A percentile compares a stretch with the other conserved stretches of the same genome.
Evolutionary conservation across 805 yeast species (phyloP).

Genomic region (Blastobotrys mokoenaii): DNA sequence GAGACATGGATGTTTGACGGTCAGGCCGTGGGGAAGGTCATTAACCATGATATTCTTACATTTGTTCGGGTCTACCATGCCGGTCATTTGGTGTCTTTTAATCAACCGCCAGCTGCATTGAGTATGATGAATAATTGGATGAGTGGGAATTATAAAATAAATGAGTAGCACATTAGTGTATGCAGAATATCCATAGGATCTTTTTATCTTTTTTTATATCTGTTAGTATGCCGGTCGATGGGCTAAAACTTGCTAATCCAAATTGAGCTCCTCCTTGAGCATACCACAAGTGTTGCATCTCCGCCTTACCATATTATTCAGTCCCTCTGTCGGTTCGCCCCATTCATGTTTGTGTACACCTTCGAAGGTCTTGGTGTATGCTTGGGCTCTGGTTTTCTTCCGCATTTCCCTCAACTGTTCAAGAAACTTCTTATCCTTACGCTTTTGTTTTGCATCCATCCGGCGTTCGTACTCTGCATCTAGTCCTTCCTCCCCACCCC

Average conservation of each 20-base stretch:
- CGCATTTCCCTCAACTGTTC: conserved; percentile 81
- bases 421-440: conserved; percentile 74
- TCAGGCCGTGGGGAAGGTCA: conserved; percentile 37
- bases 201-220: not conserved
- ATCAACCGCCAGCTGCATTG: conserved; percentile 70
- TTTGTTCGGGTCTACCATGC: conserved; percentile 71
- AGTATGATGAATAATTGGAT: conserved; percentile 86
- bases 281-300: conserved; percentile 77
- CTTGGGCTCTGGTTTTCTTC: conserved; percentile 85
- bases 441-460: conserved; percentile 57
- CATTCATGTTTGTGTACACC: conserved; percentile 43
- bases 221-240: not conserved
- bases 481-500: conserved; percentile 85
- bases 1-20: conserved; percentile 24
- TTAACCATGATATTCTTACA: conserved; percentile 61
- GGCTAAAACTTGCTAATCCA: conserved; percentile 17
- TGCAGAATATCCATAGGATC: no score
- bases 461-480: conserved; percentile 91
- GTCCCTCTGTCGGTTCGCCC: conserved; percentile 29
- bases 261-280: conserved; percentile 67
- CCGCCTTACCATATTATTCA: conserved; percentile 41
- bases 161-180: no score
- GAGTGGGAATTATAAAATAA: conserved; percentile 39
- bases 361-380: conserved; percentile 55
- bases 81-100: conserved; percentile 89